Conservation (phyloP, 345 rosid genomes). For the Eutrema heterophyllum region DNA sequence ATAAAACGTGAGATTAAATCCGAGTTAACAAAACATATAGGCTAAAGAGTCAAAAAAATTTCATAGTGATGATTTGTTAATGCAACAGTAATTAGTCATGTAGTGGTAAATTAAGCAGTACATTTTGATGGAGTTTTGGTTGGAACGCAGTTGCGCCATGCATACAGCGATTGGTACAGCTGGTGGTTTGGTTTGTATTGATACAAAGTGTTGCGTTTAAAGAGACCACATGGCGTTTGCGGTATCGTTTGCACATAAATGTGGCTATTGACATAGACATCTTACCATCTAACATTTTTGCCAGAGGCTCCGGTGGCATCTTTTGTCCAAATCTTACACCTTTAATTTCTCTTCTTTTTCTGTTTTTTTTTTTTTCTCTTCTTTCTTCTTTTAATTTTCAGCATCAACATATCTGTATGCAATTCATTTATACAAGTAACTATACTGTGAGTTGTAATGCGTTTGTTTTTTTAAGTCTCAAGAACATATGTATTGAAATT, state of each 20-base stretch:
- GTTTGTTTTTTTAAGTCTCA: not conserved
- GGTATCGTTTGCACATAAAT: conserved; percentile 34
- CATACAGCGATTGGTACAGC: conserved; percentile 18
- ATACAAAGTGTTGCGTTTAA: conserved; percentile 29
- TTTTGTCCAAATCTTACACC: conserved; percentile 23
- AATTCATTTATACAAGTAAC: not conserved
- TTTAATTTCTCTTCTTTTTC: conserved; percentile 5
- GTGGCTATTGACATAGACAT: conserved; percentile 27
- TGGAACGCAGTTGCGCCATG: conserved; percentile 6
- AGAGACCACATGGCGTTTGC: conserved; percentile 35
- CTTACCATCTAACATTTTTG: conserved; percentile 29
- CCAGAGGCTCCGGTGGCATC: conserved; percentile 25
- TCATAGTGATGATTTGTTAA: not conserved
- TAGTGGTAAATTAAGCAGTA: not conserved
- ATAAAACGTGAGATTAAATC: not conserved
- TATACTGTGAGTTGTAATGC: not conserved
- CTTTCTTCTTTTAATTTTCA: not conserved
- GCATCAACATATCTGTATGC: not conserved
- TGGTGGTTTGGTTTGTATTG: conserved; percentile 23
- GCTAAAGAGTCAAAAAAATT: not conserved
- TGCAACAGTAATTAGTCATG: conserved; percentile 3
- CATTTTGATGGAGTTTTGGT: not conserved
- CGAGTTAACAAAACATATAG: not conserved
- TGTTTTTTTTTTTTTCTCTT: not conserved
- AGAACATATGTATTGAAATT: not conserved